A percentile compares a stretch with the other conserved stretches of the same genome.
phyloP scores from a whole-genome alignment of 495 filamentous ascomycete genomes.

The Tuber borchii region DNA sequence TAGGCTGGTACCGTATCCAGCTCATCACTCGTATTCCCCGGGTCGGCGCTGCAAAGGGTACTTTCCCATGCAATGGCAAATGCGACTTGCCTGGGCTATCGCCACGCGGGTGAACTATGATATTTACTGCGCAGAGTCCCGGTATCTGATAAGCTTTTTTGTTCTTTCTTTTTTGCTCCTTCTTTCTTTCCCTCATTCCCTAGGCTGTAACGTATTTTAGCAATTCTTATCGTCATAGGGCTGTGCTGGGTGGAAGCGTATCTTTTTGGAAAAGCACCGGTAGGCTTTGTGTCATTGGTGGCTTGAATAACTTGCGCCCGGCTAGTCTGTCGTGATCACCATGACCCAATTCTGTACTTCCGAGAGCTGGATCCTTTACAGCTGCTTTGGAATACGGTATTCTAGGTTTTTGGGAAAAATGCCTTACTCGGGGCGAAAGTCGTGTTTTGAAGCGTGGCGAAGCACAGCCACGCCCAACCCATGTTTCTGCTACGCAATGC shows the following conservation, averaged over 20 bases:
- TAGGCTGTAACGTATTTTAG: not conserved
- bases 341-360: not conserved
- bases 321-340: not conserved
- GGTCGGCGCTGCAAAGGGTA: not conserved
- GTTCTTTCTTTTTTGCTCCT: not conserved
- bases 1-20: not conserved
- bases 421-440: not conserved
- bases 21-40: not conserved
- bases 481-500: not conserved
- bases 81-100: not conserved
- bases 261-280: not conserved
- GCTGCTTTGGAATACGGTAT: not conserved
- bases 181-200: not conserved
- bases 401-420: not conserved
- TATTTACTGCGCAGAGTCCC: too few species aligned
- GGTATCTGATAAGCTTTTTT: not conserved
- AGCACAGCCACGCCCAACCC: not conserved
- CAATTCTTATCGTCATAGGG: not conserved
- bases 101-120: not conserved
- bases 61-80: not conserved
- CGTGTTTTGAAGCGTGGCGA: not conserved
- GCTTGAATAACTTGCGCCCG: not conserved
- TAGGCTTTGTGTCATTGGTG: not conserved
- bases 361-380: not conserved
- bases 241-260: not conserved